A percentile compares a stretch with the other conserved stretches of the same genome.
Conservation (phyloP, 2,329 filamentous ascomycete species). For the Neofusicoccum cordaticola region DNA sequence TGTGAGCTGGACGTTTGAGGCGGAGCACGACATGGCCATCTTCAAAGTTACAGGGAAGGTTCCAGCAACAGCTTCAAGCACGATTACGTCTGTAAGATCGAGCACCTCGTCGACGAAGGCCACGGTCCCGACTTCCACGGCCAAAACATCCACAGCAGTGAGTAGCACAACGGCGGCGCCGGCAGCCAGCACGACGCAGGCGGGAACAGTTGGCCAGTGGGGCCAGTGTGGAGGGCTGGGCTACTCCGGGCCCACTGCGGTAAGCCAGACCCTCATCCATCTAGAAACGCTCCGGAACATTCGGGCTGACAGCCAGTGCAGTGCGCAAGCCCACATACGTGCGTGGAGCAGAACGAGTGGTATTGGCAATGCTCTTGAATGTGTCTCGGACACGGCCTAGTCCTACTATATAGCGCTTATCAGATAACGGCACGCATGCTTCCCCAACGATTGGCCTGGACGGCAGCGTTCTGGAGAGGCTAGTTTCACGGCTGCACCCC, state of each 20-base stretch:
- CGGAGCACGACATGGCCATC: constrained; percentile 21
- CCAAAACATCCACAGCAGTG: not conserved
- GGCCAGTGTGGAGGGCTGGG: constrained; percentile 1
- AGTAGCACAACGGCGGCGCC: not conserved
- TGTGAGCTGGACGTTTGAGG: constrained; percentile 17
- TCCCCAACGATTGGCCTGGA: not conserved
- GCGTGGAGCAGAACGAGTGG: not conserved
- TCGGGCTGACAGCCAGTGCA: not conserved
- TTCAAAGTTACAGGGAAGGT: constrained; percentile 18
- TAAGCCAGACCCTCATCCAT: not conserved
- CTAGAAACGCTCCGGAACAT: not conserved
- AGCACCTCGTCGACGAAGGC: not conserved
- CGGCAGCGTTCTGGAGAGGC: not conserved
- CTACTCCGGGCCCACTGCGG: constrained; percentile 3
- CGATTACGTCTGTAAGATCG: not conserved
- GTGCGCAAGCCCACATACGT: not conserved
- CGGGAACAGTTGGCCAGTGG: constrained; percentile 8
- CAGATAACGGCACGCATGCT: not conserved
- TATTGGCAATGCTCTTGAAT: not conserved
- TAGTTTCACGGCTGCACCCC: not conserved
- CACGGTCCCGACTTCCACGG: not conserved
- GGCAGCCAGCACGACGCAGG: not conserved
- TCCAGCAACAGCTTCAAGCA: not conserved
- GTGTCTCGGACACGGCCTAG: not conserved
- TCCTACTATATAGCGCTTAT: not conserved